These are phyloP conservation scores for Babesia bovis DNA, from an alignment of 169 alveolate species.

Conservation along the genomic window DNA sequence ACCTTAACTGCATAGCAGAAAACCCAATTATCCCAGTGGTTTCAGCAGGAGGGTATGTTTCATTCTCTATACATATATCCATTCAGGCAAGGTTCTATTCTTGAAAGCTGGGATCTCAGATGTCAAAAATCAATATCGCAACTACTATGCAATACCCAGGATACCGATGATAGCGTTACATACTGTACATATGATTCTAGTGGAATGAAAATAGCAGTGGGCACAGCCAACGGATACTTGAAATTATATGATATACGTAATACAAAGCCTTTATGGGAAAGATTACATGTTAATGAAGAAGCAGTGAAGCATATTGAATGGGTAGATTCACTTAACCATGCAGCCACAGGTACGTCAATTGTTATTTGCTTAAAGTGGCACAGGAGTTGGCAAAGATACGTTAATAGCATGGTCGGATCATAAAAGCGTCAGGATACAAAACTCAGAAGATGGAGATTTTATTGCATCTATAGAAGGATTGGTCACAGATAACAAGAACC, in stretches of 20 bases:
- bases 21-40: conserved; percentile 58
- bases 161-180: conserved; percentile 39
- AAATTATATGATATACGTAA: conserved; percentile 71
- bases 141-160: conserved; percentile 16
- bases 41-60: conserved; percentile 64
- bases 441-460: conserved; percentile 35
- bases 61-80: neutral
- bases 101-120: conserved; percentile 67
- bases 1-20: conserved; percentile 54
- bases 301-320: conserved; percentile 70
- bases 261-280: conserved; percentile 69
- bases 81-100: conserved; percentile 35
- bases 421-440: conserved; percentile 68
- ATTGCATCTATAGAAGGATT: conserved; percentile 64
- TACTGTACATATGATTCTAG: conserved; percentile 64
- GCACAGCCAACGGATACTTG: conserved; percentile 64
- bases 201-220: conserved; percentile 74
- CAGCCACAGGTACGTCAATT: conserved; percentile 27
- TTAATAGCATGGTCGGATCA: conserved; percentile 71
- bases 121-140: conserved; percentile 36
- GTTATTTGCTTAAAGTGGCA: neutral
- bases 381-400: conserved; percentile 49
- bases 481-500: conserved; percentile 34
- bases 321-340: conserved; percentile 58
- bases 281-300: conserved; percentile 62